Evolutionary conservation across 2,329 filamentous ascomycete species (phyloP), one percentile per base, ranked within the genome.

Genomic region (Torrubiella hemipterigena): DNA sequence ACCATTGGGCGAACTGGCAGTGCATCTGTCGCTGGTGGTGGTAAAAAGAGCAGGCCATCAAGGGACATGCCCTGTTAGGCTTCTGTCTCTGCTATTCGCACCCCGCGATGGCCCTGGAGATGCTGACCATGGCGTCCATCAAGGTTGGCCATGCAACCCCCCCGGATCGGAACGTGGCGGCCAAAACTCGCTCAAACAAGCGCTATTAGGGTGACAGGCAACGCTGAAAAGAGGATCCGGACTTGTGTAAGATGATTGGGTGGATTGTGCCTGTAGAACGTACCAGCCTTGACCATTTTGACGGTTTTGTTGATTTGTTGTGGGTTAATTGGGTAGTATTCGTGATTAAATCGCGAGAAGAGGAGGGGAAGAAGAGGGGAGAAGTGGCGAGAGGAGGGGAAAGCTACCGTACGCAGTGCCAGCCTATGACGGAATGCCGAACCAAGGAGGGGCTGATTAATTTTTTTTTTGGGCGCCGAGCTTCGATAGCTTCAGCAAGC

Each of bases 201-300:
- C 69, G 63, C 67, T 55, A 20, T 19, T 17, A n/a, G n/a, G n/a
- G n/a, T n/a, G n/a, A n/a, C n/a, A 14, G 12, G 20, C 18, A 8
- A 3, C 8, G n/a, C 4, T 11, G 22, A 20, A 15, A n/a, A 13
- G 7, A 32, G 38, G 38, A 33, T 38, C 39, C 29, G 29, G 25
- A 32, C 29, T 40, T 24, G 35, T 22, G 6, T 14, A 20, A 44
- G 39, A 40, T 32, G 17, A 31, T 40, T 74, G n/a, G n/a, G n/a
- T n/a, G n/a, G n/a, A n/a, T n/a, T n/a, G n/a, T n/a, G n/a, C n/a
- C n/a, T n/a, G n/a, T n/a, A n/a, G n/a, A 6, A 6, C 81, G 56
- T 76, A 93, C 85, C 84, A 68, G 89, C 87, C 76, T 94, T 95
- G 72, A 95, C 87, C 87, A 95, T 95, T 77, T 77, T 94, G 81